Conservation (phyloP, 1,139 yeast genomes). For the Pichia sp. region DNA sequence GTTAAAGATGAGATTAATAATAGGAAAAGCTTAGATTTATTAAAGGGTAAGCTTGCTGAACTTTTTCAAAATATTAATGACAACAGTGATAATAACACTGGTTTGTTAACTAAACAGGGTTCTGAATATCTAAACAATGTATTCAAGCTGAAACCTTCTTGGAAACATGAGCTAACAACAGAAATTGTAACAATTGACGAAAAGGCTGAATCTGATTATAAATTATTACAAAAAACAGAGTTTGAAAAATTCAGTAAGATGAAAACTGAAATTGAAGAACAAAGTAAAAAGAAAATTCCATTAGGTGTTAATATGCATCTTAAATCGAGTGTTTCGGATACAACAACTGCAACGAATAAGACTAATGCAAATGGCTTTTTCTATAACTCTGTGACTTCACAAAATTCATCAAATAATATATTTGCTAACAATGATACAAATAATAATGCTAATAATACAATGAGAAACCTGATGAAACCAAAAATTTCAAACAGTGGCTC, state of each 20-base stretch:
- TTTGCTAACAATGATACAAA: background rate
- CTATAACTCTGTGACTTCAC: slow-evolving; percentile 8
- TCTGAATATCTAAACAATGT: slow-evolving; percentile 24
- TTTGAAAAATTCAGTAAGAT: slow-evolving; percentile 16
- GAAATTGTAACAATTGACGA: slow-evolving; percentile 29
- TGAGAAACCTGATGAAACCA: slow-evolving; percentile 3
- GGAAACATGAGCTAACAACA: slow-evolving; percentile 26
- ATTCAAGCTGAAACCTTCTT: slow-evolving; percentile 24
- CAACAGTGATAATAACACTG: slow-evolving; percentile 30
- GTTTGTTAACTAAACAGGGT: slow-evolving; percentile 30
- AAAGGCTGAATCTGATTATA: slow-evolving; percentile 32
- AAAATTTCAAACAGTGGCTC: slow-evolving; percentile 12
- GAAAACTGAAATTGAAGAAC: slow-evolving; percentile 20
- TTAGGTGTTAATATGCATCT: background rate
- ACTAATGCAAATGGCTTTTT: slow-evolving; percentile 13
- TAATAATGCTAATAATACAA: background rate
- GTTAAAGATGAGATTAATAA: slow-evolving; percentile 28
- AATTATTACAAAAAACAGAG: slow-evolving; percentile 26
- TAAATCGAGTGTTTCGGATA: background rate
- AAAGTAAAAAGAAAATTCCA: slow-evolving; percentile 4
- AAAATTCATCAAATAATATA: background rate
- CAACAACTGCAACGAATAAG: slow-evolving; percentile 13
- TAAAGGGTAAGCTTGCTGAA: slow-evolving; percentile 24
- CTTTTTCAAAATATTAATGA: slow-evolving; percentile 26
- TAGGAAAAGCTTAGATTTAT: slow-evolving; percentile 29